phyloP scores from a whole-genome alignment of 2,329 filamentous ascomycete species.

The Arthrocladium fulminans region DNA sequence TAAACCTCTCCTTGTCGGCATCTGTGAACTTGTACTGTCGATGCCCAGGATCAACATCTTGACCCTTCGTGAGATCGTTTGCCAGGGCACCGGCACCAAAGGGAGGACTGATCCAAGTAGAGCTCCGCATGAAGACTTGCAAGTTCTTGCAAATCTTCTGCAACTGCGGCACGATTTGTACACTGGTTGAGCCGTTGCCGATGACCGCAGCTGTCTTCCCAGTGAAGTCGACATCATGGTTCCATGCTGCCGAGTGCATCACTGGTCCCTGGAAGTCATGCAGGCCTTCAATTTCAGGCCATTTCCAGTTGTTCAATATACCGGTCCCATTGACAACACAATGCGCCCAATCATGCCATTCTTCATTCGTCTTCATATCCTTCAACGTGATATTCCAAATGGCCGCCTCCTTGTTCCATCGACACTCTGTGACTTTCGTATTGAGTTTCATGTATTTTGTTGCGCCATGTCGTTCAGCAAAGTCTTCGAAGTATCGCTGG shows the following conservation, averaged over 20 bases:
- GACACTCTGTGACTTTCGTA: too few species aligned
- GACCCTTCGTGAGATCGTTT: constrained; percentile 5
- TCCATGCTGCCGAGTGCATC: constrained; percentile 24
- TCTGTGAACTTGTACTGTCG: constrained; percentile 20
- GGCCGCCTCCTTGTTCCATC: constrained; percentile 29
- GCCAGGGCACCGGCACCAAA: constrained; percentile 10
- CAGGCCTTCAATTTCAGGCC: constrained; percentile 26
- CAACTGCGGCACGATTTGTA: constrained; percentile 29
- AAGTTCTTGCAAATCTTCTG: constrained; percentile 23
- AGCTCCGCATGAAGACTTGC: constrained; percentile 12
- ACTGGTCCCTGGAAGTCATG: constrained; percentile 23
- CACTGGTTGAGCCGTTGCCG: constrained; percentile 21
- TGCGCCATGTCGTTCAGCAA: constrained; percentile 33
- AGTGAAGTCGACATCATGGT: constrained; percentile 20
- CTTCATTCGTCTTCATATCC: background rate
- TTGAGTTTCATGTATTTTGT: constrained; percentile 31
- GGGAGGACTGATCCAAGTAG: constrained; percentile 18
- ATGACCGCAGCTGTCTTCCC: constrained; percentile 22
- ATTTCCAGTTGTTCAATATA: constrained; percentile 23
- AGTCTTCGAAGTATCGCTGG: constrained; percentile 33
- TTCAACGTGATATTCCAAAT: background rate
- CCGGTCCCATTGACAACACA: constrained; percentile 29
- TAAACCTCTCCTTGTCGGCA: constrained; percentile 16
- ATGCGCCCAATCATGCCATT: constrained; percentile 25
- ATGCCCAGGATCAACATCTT: constrained; percentile 11